Percentiles rank a stretch among this genome's conserved stretches.
Evolutionary conservation across 768 basidiomycete genomes (phyloP).

Genomic region (Leccinum uliginosum): DNA sequence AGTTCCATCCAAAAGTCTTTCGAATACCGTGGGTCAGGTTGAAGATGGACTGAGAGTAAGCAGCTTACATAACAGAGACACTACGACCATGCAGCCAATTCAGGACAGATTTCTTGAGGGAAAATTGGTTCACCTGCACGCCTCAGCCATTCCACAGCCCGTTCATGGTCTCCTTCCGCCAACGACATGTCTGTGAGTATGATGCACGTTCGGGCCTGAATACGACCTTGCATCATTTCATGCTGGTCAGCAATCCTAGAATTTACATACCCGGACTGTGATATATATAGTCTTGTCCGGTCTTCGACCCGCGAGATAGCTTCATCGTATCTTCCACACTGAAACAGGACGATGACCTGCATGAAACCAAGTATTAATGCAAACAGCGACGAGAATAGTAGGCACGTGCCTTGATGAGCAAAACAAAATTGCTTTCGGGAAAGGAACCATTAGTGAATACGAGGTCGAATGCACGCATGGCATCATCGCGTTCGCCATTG

Average conservation of each 20-base stretch:
- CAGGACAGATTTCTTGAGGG: background rate
- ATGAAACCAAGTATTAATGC: background rate
- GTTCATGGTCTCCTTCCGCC: background rate
- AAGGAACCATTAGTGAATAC: background rate
- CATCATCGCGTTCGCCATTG: slow-evolving; percentile 3
- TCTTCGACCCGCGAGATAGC: slow-evolving; percentile 2
- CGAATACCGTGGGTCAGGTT: background rate
- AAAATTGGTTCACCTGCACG: background rate
- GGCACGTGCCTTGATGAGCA: slow-evolving; percentile 8
- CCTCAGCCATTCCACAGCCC: background rate
- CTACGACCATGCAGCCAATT: background rate
- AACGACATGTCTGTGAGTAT: background rate
- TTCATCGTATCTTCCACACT: slow-evolving; percentile 3
- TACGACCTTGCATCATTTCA: background rate
- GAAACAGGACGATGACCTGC: slow-evolving; percentile 8
- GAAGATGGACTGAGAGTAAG: no score
- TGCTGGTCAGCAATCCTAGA: no score
- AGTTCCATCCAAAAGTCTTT: slow-evolving; percentile 12
- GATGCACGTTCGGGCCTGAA: slow-evolving; percentile 9
- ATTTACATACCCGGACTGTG: slow-evolving; percentile 2
- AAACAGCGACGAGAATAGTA: background rate
- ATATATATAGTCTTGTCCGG: background rate
- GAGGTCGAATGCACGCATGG: slow-evolving; percentile 6
- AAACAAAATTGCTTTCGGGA: slow-evolving; percentile 4
- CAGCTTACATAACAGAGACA: slow-evolving; percentile 12